Evolutionary conservation across 176 grass and related monocot genomes (phyloP), one percentile per base, ranked within the genome.

Genomic region (Carex parvula): DNA sequence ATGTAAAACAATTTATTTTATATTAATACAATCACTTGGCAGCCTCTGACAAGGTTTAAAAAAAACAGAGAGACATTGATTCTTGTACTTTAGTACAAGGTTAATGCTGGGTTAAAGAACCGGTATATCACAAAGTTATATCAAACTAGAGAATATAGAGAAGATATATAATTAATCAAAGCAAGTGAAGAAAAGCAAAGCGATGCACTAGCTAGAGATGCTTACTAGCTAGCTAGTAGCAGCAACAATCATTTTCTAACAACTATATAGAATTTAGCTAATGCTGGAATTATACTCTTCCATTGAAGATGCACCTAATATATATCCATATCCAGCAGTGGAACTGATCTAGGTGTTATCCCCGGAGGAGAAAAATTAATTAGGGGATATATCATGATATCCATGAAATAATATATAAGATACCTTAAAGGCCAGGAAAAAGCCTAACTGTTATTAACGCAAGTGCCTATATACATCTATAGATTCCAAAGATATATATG

Each of bases 361-460:
- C 56, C 59, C 8, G 1, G 44, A 41, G 53, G 29, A 81, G 4
- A 60, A 63, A 62, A 46, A 24, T 81, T 63, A 63, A 81, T n/a
- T 52, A 24, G 37, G 30, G 4, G 46, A 42, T 62, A 21, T 11
- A 64, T 18, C 39, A 48, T 44, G 32, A 60, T 41, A 39, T 37
- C 4, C 55, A 44, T 81, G 58, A 81, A 64, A 64, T 81, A 81
- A 81, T 60, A 46, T 46, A 29, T 33, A 21, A 46, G 79, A 81
- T 81, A 81, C 79, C 79, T 81, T 81, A 42, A 81, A 81, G 59
- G 57, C 32, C 9, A 76, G 20, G 24, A 79, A 79, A 81, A 81
- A 81, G 58, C 20, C 8, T 64, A 46, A 46, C 18, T 15, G 5
- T 64, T 52, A 63, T 81, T 22, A 81, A 64, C 57, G 14, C 33